phyloP scores from a whole-genome alignment of 805 yeast genomes.

The Saccharomycopsis sp. region DNA sequence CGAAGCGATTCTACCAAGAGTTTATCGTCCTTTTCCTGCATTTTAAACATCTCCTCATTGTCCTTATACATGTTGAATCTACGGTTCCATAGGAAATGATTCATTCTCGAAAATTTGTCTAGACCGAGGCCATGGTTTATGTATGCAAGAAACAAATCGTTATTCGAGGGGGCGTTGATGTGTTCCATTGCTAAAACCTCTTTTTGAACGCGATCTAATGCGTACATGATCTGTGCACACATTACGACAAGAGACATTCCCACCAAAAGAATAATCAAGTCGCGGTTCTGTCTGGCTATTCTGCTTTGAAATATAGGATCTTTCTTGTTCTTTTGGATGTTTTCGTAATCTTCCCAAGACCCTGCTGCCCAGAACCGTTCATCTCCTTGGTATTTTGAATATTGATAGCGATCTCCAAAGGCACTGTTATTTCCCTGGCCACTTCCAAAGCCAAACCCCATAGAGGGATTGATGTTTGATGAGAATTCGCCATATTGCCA shows the following conservation, averaged over 20 bases:
- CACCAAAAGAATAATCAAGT: conserved; percentile 24
- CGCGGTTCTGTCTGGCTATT: conserved; percentile 23
- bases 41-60: conserved; percentile 8
- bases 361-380: conserved; percentile 43
- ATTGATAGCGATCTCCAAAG: not conserved
- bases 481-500: conserved; percentile 27
- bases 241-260: conserved; percentile 28
- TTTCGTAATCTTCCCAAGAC: conserved; percentile 45
- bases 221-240: conserved; percentile 27
- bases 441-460: not conserved
- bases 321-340: conserved; percentile 19
- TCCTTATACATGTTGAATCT: conserved; percentile 12
- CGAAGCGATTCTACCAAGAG: conserved; percentile 3
- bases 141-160: conserved; percentile 31
- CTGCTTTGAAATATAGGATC: conserved; percentile 25
- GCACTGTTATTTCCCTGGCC: not conserved
- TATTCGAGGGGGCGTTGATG: conserved; percentile 26
- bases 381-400: conserved; percentile 6
- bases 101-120: conserved; percentile 31
- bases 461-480: not conserved
- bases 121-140: conserved; percentile 33
- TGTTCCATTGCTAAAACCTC: conserved; percentile 24
- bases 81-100: conserved; percentile 35
- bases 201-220: conserved; percentile 36
- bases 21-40: conserved; percentile 13